These are phyloP conservation scores for Ogataea paraovalis DNA, from an alignment of 805 yeast genomes.

Conservation along the genomic window DNA sequence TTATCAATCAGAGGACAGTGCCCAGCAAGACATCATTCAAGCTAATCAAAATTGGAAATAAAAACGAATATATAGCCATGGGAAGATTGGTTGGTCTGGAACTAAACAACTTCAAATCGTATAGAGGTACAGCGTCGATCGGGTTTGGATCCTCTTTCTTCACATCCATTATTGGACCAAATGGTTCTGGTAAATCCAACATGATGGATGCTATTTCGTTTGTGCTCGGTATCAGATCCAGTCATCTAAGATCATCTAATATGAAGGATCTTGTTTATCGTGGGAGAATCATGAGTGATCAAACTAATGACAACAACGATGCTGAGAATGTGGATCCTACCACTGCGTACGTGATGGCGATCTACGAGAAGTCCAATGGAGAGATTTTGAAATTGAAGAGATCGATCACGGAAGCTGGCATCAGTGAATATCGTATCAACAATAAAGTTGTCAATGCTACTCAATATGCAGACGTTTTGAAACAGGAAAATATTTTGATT, in stretches of 20 bases:
- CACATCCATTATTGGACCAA: slow-evolving; percentile 95
- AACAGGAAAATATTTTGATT: slow-evolving; percentile 74
- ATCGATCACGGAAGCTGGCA: slow-evolving; percentile 52
- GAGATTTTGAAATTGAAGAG: slow-evolving; percentile 60
- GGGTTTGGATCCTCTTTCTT: slow-evolving; percentile 83
- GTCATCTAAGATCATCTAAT: slow-evolving; percentile 69
- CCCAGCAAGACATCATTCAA: too few species aligned
- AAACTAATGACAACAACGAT: slow-evolving; percentile 19
- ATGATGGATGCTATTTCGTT: slow-evolving; percentile 94
- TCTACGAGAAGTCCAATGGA: slow-evolving; percentile 63
- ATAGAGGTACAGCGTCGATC: slow-evolving; percentile 67
- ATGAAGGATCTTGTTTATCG: slow-evolving; percentile 78
- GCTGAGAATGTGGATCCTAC: slow-evolving; percentile 36
- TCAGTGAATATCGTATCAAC: slow-evolving; percentile 66
- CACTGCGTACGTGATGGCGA: slow-evolving; percentile 72
- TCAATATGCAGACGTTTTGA: slow-evolving; percentile 63
- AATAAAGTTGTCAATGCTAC: slow-evolving; percentile 54
- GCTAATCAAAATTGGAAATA: too few species aligned
- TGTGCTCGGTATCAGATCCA: slow-evolving; percentile 79
- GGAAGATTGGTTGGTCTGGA: slow-evolving; percentile 80
- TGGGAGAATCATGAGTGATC: slow-evolving; percentile 44
- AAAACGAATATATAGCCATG: slow-evolving; percentile 43
- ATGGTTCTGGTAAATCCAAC: slow-evolving; percentile 97
- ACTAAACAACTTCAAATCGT: slow-evolving; percentile 86
- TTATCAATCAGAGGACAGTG: too few species aligned